Base-by-base conservation (phyloP, 352 stramenopile species). In the Bremia lactucae region DNA sequence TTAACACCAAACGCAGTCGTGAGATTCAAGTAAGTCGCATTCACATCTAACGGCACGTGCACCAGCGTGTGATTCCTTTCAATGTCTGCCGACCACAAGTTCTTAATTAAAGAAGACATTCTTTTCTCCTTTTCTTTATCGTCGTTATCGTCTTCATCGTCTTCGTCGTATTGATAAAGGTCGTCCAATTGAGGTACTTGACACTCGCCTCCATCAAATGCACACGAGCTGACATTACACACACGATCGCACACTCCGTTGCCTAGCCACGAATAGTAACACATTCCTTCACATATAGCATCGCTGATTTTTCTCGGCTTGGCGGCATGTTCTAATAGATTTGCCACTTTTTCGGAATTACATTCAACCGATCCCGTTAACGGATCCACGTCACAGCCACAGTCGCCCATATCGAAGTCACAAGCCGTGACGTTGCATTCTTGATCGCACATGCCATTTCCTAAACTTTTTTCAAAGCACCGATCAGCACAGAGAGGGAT, bases 361-460 rank as follows among this genome's bases (percentile, higher is more conserved):
- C 76, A 88, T 13, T 36, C 59, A 10, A 88, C 57, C 0, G 51
- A 24, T 29, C 71, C 76, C 23, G 80, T 56, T 3, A 72, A 19
- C 14, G 49, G 25, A 24, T 60, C 60, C 29, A 87, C 70, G 15
- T 84, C 56, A 49, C 84, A 88, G 28, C 85, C 83, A 58, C 92
- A 97, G 62, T 97, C 92, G 13, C 90, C 92, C 59, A 90, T 87
- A 52, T 97, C 92, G 42, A 83, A 97, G 41, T 84, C 83, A 51
- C 92, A 97, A 6, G 64, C 58, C 24, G 67, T 79, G 25, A 76
- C 77, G 38, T 97, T 95, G 56, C 92, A 97, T 36, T 77, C 55
- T 23, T 64, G 46, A 47, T 97, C 90, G 53, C 90, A 97, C 6
- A 70, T 55, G 15, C 77, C 82, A 62, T 97, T 95, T 21, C 64